A percentile compares a stretch with the other conserved stretches of the same genome.
phyloP scores from a whole-genome alignment of 345 rosid species.

The Carallia pectinifolia region DNA sequence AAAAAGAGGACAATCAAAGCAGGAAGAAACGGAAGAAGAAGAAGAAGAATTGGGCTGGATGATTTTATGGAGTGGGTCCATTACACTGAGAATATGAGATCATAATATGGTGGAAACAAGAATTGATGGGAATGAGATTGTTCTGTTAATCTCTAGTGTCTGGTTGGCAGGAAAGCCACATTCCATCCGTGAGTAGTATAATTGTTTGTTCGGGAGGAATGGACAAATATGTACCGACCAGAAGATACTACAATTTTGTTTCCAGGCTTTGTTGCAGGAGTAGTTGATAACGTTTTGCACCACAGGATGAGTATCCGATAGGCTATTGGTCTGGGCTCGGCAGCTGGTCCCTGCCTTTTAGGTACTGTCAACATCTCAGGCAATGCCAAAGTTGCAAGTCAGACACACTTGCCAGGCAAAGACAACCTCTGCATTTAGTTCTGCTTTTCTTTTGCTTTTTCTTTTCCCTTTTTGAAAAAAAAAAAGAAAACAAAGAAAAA shows the following conservation, averaged over 20 bases:
- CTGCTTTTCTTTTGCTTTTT: neutral
- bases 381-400: slow-evolving; percentile 21
- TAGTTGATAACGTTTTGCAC: slow-evolving; percentile 13
- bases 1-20: neutral
- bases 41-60: neutral
- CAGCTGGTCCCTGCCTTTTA: neutral
- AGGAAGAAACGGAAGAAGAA: neutral
- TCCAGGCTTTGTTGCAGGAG: neutral
- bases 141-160: slow-evolving; percentile 1
- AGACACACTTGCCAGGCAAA: slow-evolving; percentile 4
- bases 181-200: slow-evolving; percentile 36
- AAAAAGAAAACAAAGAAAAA: too few species aligned
- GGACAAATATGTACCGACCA: neutral
- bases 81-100: neutral
- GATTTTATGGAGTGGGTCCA: slow-evolving; percentile 15
- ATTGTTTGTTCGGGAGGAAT: slow-evolving; percentile 8
- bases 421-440: slow-evolving; percentile 9
- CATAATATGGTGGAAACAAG: slow-evolving; percentile 5
- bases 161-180: slow-evolving; percentile 25
- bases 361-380: slow-evolving; percentile 20
- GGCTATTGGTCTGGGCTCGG: slow-evolving; percentile 26
- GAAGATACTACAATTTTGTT: neutral
- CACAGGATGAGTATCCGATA: slow-evolving; percentile 39
- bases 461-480: neutral
- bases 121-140: slow-evolving; percentile 8